A percentile compares a stretch with the other conserved stretches of the same genome.
Conservation (phyloP, 31 red algal species). For the Odonthalia washingtoniensis region DNA sequence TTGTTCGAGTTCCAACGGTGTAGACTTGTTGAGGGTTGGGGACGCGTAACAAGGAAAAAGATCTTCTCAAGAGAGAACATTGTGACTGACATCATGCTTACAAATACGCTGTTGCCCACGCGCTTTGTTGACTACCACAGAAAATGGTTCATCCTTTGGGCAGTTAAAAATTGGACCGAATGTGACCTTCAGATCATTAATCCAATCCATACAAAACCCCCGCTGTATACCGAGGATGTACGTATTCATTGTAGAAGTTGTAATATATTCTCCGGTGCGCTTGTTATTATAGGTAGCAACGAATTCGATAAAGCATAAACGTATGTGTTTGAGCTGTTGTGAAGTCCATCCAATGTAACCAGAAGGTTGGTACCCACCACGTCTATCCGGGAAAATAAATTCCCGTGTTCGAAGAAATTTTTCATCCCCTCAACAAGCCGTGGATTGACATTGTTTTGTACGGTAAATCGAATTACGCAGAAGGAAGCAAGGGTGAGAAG, state of each 20-base stretch:
- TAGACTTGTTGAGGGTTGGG: background rate
- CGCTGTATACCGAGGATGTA: background rate
- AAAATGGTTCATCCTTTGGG: conserved; percentile 21
- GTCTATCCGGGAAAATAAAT: no score
- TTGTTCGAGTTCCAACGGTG: background rate
- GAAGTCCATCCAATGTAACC: no score
- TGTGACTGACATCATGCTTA: background rate
- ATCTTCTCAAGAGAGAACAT: conserved; percentile 20
- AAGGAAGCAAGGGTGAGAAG: no score
- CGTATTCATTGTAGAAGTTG: background rate
- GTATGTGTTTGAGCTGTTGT: no score
- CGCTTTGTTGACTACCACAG: conserved; percentile 17
- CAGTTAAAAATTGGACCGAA: conserved; percentile 23
- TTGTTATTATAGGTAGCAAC: conserved; percentile 8
- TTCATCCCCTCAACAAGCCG: no score
- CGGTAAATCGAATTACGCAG: no score
- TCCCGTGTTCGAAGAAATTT: no score
- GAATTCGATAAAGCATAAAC: conserved; percentile 46
- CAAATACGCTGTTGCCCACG: background rate
- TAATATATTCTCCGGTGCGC: background rate
- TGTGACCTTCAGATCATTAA: background rate
- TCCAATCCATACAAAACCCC: conserved; percentile 8
- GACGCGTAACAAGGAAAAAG: background rate
- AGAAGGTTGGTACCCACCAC: no score
- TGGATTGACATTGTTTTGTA: no score